Base-by-base conservation (phyloP, 768 basidiomycete genomes). In the Amanita pallidorosea region DNA sequence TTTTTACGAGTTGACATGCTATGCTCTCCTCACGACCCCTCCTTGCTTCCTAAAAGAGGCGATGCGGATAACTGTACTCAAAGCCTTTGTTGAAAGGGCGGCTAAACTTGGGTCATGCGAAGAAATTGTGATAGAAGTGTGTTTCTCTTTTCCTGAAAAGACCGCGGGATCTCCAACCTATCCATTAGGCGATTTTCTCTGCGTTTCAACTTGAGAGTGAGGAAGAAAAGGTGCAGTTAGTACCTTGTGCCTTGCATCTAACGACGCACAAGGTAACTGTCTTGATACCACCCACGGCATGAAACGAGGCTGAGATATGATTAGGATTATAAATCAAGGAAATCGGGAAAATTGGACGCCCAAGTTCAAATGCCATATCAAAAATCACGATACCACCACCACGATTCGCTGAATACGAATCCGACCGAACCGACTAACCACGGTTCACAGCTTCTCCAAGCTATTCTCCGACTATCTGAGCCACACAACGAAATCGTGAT, bases 381-480 rank as follows among this genome's bases (percentile, higher is more conserved):
- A 31, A 31, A 31, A 31, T 31, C 31, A 31, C 9, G 31, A 12
- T 31, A 31, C 3, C 7, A 29, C 7, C 29, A 29, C 8, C 45
- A 53, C 45, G 51, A 52, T 55, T 49, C 17, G 17, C 17, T 34
- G 53, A 42, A 33, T 59, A 56, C 46, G 58, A 58, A 36, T 49
- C 58, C 29, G 50, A 68, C 80, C 37, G 83, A 82, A 59, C 80
- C 84, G 6, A 87, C 80, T 57, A 76, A 85, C 11, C 90, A 92
- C 62, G 95, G 95, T 1, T 86, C 88, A 2, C 65, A 97, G 15
- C 66, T 99, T 11, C 65, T 97, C 2, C 93, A 98, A 64, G 81
- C 86, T 3, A 67, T 97, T 53, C 74, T 97, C 22, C 76, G 74
- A 27, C 72, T 96, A 20, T 65, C 77, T 0, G 71, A 76, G 7